Conservation (phyloP, 2,329 filamentous ascomycete genomes). For the Paecilomyces sp. region DNA sequence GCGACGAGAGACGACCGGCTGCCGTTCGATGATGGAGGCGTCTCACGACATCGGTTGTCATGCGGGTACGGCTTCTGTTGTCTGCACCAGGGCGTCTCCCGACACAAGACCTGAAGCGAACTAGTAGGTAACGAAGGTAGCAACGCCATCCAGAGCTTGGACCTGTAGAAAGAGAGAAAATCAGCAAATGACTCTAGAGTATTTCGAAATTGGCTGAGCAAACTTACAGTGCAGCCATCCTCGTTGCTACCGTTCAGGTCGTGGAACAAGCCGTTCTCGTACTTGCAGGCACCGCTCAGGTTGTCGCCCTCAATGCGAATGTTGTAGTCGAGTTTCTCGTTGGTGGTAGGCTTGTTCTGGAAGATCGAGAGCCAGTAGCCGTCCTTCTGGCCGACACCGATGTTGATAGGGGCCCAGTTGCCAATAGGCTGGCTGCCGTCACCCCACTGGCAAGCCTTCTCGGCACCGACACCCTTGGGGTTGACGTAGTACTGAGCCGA, state of each 20-base stretch:
- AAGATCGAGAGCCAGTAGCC: slow-evolving; percentile 80
- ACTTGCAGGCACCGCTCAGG: slow-evolving; percentile 55
- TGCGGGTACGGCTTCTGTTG: slow-evolving; percentile 54
- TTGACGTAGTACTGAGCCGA: slow-evolving; percentile 98
- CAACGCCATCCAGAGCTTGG: not conserved
- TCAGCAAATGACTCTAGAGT: not conserved
- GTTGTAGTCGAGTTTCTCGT: slow-evolving; percentile 65
- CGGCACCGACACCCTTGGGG: slow-evolving; percentile 59
- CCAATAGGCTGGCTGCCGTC: slow-evolving; percentile 53
- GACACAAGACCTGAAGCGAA: not conserved
- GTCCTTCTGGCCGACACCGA: slow-evolving; percentile 68
- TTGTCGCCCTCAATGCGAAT: slow-evolving; percentile 66
- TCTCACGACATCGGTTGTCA: not conserved
- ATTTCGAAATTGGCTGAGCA: not conserved
- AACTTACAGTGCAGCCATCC: slow-evolving; percentile 75
- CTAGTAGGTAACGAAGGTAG: not conserved
- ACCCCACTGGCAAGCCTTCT: slow-evolving; percentile 72
- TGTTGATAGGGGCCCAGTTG: slow-evolving; percentile 82
- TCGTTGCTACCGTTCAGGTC: slow-evolving; percentile 40
- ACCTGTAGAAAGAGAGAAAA: not conserved
- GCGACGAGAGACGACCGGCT: not conserved
- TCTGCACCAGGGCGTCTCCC: not conserved
- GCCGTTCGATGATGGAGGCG: not conserved
- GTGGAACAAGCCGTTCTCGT: slow-evolving; percentile 58
- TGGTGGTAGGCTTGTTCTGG: slow-evolving; percentile 71